Base-by-base conservation (phyloP, 306 rosid genomes). In the Fragaria iinumae region DNA sequence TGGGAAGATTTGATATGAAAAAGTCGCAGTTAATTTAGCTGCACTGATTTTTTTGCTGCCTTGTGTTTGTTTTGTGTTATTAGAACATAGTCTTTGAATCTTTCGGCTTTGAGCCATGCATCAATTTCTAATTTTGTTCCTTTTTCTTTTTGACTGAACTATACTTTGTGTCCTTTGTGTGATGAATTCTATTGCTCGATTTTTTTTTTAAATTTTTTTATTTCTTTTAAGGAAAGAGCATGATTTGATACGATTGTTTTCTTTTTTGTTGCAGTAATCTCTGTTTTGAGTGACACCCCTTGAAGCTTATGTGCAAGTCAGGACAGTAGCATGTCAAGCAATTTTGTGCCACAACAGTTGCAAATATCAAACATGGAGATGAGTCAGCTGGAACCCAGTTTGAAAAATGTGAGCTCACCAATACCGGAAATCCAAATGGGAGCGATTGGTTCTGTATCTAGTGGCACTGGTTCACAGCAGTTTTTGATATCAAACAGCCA, bases 371-470 rank as follows among this genome's bases (percentile, higher is more conserved):
- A 83, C 82, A 80, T 75, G 89, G 93, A 83, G 73, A 84, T 86
- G 83, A 84, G 88, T 78, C 93, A 88, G 39, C 38, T 90, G 81
- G 93, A 89, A 74, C 87, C 96, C 44, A 76, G 77, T 69, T 59
- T 72, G 76, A 85, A 72, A 76, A 81, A 77, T 38, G 84, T 71
- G 87, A 91, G 88, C 65, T 84, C 89, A 0, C 83, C 91, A 9
- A 79, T 83, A n/a, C 75, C 89, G 38, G 92, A 90, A 69, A 72
- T 76, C 64, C 90, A 80, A 56, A 80, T 86, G 81, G 94, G 87
- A 43, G 65, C 77, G 5, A 49, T 87, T 53, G 89, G 73, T 52
- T 79, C 97, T 74, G 85, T 78, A 43, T 68, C 91, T 4, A 67
- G 65, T 67, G 82, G 81, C 62, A 56, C 88, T n/a, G 66, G 84